Percentiles rank a stretch among this genome's conserved stretches.
Conservation (phyloP, 2,329 filamentous ascomycete genomes). For the Aspergillus pseudonomiae region DNA sequence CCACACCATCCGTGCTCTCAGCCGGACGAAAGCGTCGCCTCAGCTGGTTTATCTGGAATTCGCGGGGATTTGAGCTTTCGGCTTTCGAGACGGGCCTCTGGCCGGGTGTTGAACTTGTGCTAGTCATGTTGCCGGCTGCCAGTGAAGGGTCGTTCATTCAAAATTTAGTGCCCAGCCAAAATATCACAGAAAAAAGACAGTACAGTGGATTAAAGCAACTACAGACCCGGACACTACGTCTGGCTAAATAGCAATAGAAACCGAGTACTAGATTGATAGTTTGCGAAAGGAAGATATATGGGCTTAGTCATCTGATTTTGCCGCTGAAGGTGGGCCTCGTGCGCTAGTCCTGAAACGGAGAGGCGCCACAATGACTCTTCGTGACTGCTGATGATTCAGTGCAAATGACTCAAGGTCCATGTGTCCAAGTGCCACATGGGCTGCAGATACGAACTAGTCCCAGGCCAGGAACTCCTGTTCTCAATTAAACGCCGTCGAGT, state of each 20-base stretch:
- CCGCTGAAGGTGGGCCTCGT: background rate
- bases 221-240: no score
- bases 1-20: slow-evolving; percentile 51
- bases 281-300: background rate
- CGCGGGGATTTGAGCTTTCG: slow-evolving; percentile 68
- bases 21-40: slow-evolving; percentile 64
- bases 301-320: background rate
- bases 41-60: slow-evolving; percentile 75
- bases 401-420: background rate
- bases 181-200: background rate
- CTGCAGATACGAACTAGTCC: background rate
- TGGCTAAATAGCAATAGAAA: background rate
- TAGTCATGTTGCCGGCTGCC: slow-evolving; percentile 34
- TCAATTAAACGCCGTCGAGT: background rate
- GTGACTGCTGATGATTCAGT: background rate
- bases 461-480: background rate
- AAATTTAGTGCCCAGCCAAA: background rate
- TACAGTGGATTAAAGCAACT: background rate
- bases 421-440: background rate
- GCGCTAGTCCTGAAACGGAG: background rate
- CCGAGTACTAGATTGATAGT: background rate
- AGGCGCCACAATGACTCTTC: background rate
- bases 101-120: slow-evolving; percentile 44
- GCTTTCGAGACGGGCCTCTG: slow-evolving; percentile 67
- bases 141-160: background rate